Base-by-base conservation (phyloP, 352 stramenopile species). In the Phytophthora ohioensis region DNA sequence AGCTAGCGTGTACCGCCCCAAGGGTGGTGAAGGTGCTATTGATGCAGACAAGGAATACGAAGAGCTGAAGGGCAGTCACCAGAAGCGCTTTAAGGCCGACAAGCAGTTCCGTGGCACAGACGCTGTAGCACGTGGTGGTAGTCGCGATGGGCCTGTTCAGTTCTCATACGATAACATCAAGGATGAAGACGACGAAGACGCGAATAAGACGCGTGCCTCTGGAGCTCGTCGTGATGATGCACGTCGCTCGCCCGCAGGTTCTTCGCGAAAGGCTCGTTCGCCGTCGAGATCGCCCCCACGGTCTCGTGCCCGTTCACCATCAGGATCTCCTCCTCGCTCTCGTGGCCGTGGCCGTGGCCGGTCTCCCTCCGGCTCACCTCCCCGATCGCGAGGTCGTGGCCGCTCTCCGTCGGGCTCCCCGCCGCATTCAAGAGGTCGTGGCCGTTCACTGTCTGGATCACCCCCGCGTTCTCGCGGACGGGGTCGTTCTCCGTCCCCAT, bases 31-130 rank as follows among this genome's bases (percentile, higher is more conserved):
- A 5, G 91, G 96, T 58, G 87, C 91, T 1, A 84, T 87, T 6
- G 89, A 96, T 59, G 88, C 89, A 3, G 91, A 97, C 57, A 86
- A 90, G 55, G 90, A 98, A 62, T 97, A 97, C 49, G 89, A 97
- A 35, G 92, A 98, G 30, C 81, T 99, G n/a, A 97, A 92, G 73
- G 73, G 70, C 10, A 79, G 79, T 5, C 78, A 90, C 47, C 79
- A 78, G 30, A 95, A 93, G 65, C 88, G 91, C 5, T 98, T 98
- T 69, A 90, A 93, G 62, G 91, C 92, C 4, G 92, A 98, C 73
- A 91, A 90, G 42, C 87, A 94, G 69, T 97, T 97, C 71, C 87
- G 89, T 34, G 92, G 91, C 35, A 94, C 88, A 11, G 85, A 95
- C 42, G 77, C 88, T 59, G 79, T 88, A 13, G 81, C 78, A 5